Base-by-base conservation (phyloP, 2,329 filamentous ascomycete genomes). In the Setomelanomma holmii region DNA sequence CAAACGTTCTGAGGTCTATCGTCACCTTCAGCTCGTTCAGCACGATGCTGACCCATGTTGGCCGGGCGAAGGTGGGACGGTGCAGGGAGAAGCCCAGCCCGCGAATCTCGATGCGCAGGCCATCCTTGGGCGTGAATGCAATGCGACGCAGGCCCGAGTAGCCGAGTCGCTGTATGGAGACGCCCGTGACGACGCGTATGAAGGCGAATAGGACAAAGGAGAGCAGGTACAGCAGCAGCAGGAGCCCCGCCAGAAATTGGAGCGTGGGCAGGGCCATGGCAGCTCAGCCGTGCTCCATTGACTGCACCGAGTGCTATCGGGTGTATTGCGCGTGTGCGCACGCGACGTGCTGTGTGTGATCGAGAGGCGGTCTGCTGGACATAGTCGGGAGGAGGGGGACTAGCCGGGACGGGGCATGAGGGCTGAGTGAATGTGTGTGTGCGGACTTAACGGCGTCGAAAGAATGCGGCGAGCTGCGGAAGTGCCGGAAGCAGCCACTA, bases 151-250 rank as follows among this genome's bases (percentile, higher is more conserved):
- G 82, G 30, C 95, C 96, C 63, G 96, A 87, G 74, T 96, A 96
- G 58, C 95, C 95, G 64, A 99, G 85, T 63, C 95, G 87, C 77
- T 99, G 96, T 61, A 99, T 96, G 5, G 95, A 99, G 51, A 99
- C 82, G 56, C 95, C 95, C 30, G 93, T 98, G 56, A 93, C 82
- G 65, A 98, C 93, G 63, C 95, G 91, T 59, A 99, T 79, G 64
- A 98, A 84, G 68, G 95, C 95, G 75, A 99, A 96, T 53, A 97
- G 76, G 55, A 99, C 88, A 72, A 99, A 99, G 56, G 93, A 92
- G 56, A 87, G 89, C 39, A 99, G 84, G 79, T 98, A 99, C 56
- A 91, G 80, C 60, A 98, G 84, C 66, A 98, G 86, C 72, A 93
- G 68, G 64, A 96, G 82, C 73, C 93, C 93, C 68, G 96, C 86